Conservation (phyloP, 805 yeast species). For the Teunomyces stri region DNA sequence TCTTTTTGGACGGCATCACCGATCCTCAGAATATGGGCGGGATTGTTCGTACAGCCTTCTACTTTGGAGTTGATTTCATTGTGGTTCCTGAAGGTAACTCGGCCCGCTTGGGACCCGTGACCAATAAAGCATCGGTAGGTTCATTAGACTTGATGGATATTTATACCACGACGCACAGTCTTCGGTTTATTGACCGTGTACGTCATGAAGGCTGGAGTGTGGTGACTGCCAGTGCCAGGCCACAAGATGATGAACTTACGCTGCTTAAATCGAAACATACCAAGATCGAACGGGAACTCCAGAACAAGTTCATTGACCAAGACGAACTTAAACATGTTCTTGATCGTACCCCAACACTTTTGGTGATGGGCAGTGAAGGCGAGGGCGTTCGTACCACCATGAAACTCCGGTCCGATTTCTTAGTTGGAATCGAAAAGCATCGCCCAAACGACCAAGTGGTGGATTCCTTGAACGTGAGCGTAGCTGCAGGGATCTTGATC, state of each 20-base stretch:
- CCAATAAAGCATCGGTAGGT: slow-evolving; percentile 80
- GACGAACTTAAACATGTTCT: slow-evolving; percentile 46
- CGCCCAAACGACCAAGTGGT: slow-evolving; percentile 37
- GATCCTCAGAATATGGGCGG: slow-evolving; percentile 92
- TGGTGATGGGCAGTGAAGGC: slow-evolving; percentile 86
- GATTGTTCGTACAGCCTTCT: slow-evolving; percentile 74
- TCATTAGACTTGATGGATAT: slow-evolving; percentile 73
- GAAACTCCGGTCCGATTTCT: slow-evolving; percentile 53
- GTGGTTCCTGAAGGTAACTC: slow-evolving; percentile 67
- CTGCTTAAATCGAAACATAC: slow-evolving; percentile 25
- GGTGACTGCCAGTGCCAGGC: slow-evolving; percentile 54
- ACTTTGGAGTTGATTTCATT: slow-evolving; percentile 77
- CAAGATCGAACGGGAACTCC: slow-evolving; percentile 23
- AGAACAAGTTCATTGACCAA: slow-evolving; percentile 35
- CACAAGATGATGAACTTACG: slow-evolving; percentile 18
- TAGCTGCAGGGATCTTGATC: slow-evolving; percentile 75
- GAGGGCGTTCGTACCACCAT: slow-evolving; percentile 72
- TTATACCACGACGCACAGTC: slow-evolving; percentile 55
- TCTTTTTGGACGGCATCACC: slow-evolving; percentile 73
- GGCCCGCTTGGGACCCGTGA: slow-evolving; percentile 74
- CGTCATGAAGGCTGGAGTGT: slow-evolving; percentile 67
- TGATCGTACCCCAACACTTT: slow-evolving; percentile 54
- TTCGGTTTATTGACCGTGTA: slow-evolving; percentile 58
- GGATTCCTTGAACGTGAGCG: slow-evolving; percentile 87
- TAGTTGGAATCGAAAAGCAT: slow-evolving; percentile 41